These are phyloP conservation scores for Cardamine occulta DNA, from an alignment of 345 rosid genomes.

Conservation along the genomic window DNA sequence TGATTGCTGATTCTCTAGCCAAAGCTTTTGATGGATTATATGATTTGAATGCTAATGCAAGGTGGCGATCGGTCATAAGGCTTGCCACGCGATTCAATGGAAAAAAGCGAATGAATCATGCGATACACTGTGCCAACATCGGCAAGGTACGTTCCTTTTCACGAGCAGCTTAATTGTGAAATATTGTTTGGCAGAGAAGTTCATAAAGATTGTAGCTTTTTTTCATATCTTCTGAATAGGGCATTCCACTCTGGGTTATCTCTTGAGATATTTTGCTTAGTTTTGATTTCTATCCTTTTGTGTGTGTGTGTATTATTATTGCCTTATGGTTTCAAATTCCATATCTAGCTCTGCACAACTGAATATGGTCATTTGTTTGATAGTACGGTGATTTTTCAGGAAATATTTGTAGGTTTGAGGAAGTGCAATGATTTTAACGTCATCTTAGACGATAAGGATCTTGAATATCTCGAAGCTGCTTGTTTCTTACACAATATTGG, in stretches of 20 bases:
- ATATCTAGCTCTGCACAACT: slow-evolving; percentile 13
- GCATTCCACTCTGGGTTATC: background rate
- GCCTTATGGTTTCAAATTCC: slow-evolving; percentile 10
- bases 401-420: slow-evolving; percentile 61
- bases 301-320: background rate
- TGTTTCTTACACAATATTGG: slow-evolving; percentile 78
- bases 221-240: background rate
- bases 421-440: slow-evolving; percentile 43
- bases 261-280: background rate
- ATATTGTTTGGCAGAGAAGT: background rate
- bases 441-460: slow-evolving; percentile 55
- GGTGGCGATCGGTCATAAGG: slow-evolving; percentile 63
- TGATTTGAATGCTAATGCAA: slow-evolving; percentile 58
- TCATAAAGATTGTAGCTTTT: background rate
- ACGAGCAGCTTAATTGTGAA: background rate
- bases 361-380: slow-evolving; percentile 18
- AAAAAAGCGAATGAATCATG: slow-evolving; percentile 56
- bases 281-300: background rate
- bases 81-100: slow-evolving; percentile 56
- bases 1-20: slow-evolving; percentile 60
- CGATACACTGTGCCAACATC: slow-evolving; percentile 57
- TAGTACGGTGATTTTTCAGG: slow-evolving; percentile 48
- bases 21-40: slow-evolving; percentile 47
- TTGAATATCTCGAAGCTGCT: slow-evolving; percentile 76
- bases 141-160: slow-evolving; percentile 53